These are phyloP conservation scores for Pyrus hybrid DNA, from an alignment of 331 rosid genomes.

Conservation along the genomic window DNA sequence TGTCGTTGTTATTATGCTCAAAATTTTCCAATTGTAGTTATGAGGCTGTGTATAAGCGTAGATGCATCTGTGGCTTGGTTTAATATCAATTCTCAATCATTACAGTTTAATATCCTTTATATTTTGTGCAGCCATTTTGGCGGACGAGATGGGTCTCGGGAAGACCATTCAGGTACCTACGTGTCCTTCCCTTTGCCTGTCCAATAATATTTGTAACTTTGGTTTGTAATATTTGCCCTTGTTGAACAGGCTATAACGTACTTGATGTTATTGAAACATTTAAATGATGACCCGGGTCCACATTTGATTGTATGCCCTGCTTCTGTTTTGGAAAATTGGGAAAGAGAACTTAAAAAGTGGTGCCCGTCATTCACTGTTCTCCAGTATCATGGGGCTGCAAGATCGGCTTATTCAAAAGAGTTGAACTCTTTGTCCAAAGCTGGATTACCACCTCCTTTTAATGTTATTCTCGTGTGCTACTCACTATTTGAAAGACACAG, in stretches of 20 bases:
- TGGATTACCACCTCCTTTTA: slow-evolving; percentile 81
- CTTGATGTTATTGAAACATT: slow-evolving; percentile 66
- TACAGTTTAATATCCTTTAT: slow-evolving; percentile 18
- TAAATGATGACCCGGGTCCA: slow-evolving; percentile 86
- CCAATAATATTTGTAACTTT: not conserved
- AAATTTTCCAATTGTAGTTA: not conserved
- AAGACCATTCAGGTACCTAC: slow-evolving; percentile 77
- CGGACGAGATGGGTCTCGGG: slow-evolving; percentile 98
- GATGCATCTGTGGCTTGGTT: not conserved
- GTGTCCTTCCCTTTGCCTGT: slow-evolving; percentile 8
- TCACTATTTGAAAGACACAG: slow-evolving; percentile 98
- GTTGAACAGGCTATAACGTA: slow-evolving; percentile 78
- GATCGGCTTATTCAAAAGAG: slow-evolving; percentile 71
- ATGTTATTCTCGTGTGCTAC: slow-evolving; percentile 94
- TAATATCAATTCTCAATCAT: not conserved
- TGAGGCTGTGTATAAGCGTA: not conserved
- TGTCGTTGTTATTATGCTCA: not conserved
- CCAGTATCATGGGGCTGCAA: slow-evolving; percentile 77
- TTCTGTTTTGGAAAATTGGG: slow-evolving; percentile 98
- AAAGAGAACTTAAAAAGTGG: slow-evolving; percentile 89
- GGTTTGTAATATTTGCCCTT: slow-evolving; percentile 15
- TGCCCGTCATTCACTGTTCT: slow-evolving; percentile 82
- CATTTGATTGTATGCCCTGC: slow-evolving; percentile 98
- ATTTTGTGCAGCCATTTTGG: slow-evolving; percentile 75
- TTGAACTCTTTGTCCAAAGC: slow-evolving; percentile 74